Base-by-base conservation (phyloP, 192 early-diverging fungal species). In the Coemansia sp. region DNA sequence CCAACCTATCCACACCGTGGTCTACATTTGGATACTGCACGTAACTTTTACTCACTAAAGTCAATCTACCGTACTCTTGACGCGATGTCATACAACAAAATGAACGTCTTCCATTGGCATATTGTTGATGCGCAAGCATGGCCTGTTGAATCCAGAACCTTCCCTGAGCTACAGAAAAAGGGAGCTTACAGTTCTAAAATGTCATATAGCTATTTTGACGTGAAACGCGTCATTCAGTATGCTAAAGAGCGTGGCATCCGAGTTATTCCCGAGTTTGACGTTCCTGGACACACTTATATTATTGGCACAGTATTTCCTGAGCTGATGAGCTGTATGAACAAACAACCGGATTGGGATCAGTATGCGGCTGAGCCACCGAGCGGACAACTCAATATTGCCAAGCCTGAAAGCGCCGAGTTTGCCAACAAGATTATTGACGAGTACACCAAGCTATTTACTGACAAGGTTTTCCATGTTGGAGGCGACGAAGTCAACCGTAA, bases 241-340 rank as follows among this genome's bases (percentile, higher is more conserved):
- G 93, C 87, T 51, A 75, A 80, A 24, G 83, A 84, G 29, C 87
- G 89, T 27, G 92, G 92, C n/a, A 88, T 95, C 53, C 86, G 95
- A 10, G 84, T 97, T 11, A 90, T 95, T 50, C 93, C 93, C 3
- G 95, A 97, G 74, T 85, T 95, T 59, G 94, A 97, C 66, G 91
- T 92, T 70, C 91, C 92, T 23, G 90, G 89, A 0, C 91, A 96
- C 66, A 90, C 88, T 6, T 75, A 82, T 52, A 75, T 81, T 80
- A 51, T 88, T 10, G 74, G 80, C 5, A 76, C 71, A 70, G 71
- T 64, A n/a, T 63, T 82, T 22, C 86, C 89, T 25, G 82, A 89
- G 66, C 64, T 87, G 54, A 84, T 88, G 71, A 78, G 81, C 57
- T 92, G 87, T 73, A 51, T 68, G 31, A 84, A 86, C 64, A 76